These are phyloP conservation scores for Chlamydomonas applanata DNA, from an alignment of 139 green algal species.

Conservation along the genomic window DNA sequence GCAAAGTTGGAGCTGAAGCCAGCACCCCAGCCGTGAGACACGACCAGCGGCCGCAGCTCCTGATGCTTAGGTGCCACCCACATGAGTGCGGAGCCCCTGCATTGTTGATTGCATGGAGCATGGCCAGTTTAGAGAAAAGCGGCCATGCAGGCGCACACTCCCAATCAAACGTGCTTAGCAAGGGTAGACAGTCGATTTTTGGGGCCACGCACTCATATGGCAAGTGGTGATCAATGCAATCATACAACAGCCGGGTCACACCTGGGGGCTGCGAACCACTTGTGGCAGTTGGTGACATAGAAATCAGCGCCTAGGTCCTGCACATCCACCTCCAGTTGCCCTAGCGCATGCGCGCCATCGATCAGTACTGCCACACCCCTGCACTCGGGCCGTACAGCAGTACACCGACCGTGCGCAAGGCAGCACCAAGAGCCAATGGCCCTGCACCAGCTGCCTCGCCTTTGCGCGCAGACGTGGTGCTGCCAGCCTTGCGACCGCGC, in stretches of 20 bases:
- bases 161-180: too few relatives aligned
- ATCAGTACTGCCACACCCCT: conserved; percentile 65
- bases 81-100: conserved; percentile 56
- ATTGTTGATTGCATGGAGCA: too few relatives aligned
- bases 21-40: conserved; percentile 52
- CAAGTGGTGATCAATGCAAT: too few relatives aligned
- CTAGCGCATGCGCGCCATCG: conserved; percentile 62
- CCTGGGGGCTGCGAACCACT: conserved; percentile 60
- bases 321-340: conserved; percentile 47
- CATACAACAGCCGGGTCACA: neutral
- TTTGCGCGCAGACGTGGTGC: neutral
- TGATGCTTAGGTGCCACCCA: conserved; percentile 32
- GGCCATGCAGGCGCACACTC: too few relatives aligned
- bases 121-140: too few relatives aligned
- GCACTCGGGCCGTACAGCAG: too few relatives aligned
- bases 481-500: neutral
- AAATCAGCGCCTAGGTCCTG: conserved; percentile 35
- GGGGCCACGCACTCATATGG: too few relatives aligned
- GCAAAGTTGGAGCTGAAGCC: conserved; percentile 67
- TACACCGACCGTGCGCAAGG: too few relatives aligned
- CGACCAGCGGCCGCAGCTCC: conserved; percentile 47
- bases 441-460: too few relatives aligned
- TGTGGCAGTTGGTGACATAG: conserved; percentile 68
- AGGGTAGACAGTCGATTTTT: too few relatives aligned
- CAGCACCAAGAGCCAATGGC: too few relatives aligned